Evolutionary conservation across 192 early-diverging fungal genomes (phyloP).

Genomic region (Backusella morwellensis): DNA sequence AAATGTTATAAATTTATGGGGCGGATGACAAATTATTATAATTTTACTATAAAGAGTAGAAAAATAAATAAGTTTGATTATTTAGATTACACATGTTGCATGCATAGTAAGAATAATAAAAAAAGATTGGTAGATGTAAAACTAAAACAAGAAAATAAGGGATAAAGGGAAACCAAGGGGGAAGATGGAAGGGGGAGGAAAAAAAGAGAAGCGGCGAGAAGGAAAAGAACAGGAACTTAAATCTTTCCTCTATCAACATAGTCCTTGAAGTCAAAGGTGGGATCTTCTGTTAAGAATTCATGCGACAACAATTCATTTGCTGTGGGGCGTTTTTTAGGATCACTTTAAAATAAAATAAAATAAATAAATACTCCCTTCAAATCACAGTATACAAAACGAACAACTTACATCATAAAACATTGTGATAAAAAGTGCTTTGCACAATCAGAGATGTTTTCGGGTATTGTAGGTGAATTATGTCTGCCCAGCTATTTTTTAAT

Average conservation of each 20-base stretch:
- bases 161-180: background rate
- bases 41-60: background rate
- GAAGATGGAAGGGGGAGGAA: background rate
- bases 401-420: conserved; percentile 73
- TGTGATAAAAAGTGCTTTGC: conserved; percentile 71
- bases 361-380: background rate
- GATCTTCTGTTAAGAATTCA: conserved; percentile 60
- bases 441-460: conserved; percentile 59
- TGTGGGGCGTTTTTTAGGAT: conserved; percentile 76
- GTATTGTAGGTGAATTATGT: conserved; percentile 77
- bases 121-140: background rate
- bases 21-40: background rate
- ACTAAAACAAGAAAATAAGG: background rate
- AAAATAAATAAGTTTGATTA: background rate
- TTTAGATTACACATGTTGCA: background rate
- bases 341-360: conserved; percentile 38
- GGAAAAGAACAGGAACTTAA: background rate
- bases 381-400: background rate
- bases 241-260: conserved; percentile 19
- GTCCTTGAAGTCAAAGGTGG: conserved; percentile 44
- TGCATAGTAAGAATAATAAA: background rate
- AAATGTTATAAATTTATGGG: background rate
- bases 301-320: conserved; percentile 69
- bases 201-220: background rate
- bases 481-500: conserved; percentile 67